phyloP scores from a whole-genome alignment of 768 basidiomycete genomes.

The Tylopilus sp. region DNA sequence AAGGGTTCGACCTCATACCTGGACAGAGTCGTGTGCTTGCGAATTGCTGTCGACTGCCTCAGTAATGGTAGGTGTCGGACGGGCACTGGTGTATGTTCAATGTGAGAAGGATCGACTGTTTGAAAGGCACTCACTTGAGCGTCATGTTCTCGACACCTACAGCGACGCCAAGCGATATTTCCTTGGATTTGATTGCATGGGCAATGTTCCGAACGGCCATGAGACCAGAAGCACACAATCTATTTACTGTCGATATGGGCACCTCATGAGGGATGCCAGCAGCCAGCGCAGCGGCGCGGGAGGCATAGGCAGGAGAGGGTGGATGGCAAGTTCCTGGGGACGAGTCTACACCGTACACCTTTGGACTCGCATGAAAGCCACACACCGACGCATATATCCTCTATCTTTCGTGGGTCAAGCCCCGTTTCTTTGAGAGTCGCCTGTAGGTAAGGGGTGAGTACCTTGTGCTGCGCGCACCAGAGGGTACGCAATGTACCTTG shows the following conservation, averaged over 20 bases:
- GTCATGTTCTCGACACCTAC: conserved; percentile 84
- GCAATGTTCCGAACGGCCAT: conserved; percentile 92
- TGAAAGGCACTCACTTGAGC: conserved; percentile 49
- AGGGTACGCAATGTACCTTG: conserved; percentile 45
- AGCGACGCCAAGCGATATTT: conserved; percentile 85
- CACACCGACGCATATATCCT: conserved; percentile 83
- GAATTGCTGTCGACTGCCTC: conserved; percentile 54
- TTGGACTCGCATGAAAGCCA: background rate
- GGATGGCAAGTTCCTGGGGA: conserved; percentile 74
- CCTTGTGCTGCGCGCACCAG: background rate
- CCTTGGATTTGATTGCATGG: conserved; percentile 78
- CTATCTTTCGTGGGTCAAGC: conserved; percentile 68
- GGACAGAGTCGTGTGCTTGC: conserved; percentile 72
- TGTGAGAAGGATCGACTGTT: background rate
- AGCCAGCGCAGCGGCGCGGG: conserved; percentile 81
- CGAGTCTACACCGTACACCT: background rate
- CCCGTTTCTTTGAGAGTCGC: conserved; percentile 63
- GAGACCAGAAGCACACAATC: conserved; percentile 91
- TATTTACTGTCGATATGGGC: conserved; percentile 88
- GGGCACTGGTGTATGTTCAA: conserved; percentile 47
- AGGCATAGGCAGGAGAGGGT: conserved; percentile 77
- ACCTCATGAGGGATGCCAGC: conserved; percentile 86
- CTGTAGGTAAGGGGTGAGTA: conserved; percentile 33
- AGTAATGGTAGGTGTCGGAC: conserved; percentile 68
- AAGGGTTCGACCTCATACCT: conserved; percentile 34